Evolutionary conservation across 1,139 yeast genomes (phyloP), one percentile per base, ranked within the genome.

Genomic region (Pichia norvegensis): DNA sequence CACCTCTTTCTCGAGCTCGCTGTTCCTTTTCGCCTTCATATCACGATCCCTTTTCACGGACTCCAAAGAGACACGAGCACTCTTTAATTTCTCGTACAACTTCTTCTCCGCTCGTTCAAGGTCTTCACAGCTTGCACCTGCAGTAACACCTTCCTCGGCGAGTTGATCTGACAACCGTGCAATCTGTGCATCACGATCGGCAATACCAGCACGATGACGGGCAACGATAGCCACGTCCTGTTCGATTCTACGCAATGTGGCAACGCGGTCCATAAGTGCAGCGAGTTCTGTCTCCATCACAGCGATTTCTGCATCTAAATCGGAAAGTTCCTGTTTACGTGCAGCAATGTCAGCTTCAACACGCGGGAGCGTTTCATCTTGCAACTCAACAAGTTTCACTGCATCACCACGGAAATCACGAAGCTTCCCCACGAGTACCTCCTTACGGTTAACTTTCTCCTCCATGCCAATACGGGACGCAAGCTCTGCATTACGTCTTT

Each of bases 11-110:
- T 82, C 79, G 29, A 81, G 56, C 20, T 69, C 67, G n/a, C 72
- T 67, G 25, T 76, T 54, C 40, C 75, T 80, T 41, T 69, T 70
- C 29, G 74, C 74, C 19, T 66, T 67, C 4, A 58, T 50, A 47
- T 81, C 85, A 51, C 76, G 76, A 13, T 70, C 68, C 16, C 76
- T 79, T 8, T 67, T 68, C 29, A 75, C 58, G 2, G 66, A 68
- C 10, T 66, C 66, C 2, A 82, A 62, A 4, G 64, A 66, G 22
- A 62, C 64, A 48, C 95, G 69, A 5, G 72, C 52, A 2, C 55
- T 57, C 54, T 76, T 79, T 39, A 69, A 67, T 6, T 64, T 62
- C 36, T 65, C 71, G 40, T 71, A 70, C 2, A 44, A 7, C 8
- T 62, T 64, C 41, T 65, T 69, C 50, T 81, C 79, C 11, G 63